Evolutionary conservation across 257 asterid species (phyloP).

Genomic region (Nicotiana attenuata): DNA sequence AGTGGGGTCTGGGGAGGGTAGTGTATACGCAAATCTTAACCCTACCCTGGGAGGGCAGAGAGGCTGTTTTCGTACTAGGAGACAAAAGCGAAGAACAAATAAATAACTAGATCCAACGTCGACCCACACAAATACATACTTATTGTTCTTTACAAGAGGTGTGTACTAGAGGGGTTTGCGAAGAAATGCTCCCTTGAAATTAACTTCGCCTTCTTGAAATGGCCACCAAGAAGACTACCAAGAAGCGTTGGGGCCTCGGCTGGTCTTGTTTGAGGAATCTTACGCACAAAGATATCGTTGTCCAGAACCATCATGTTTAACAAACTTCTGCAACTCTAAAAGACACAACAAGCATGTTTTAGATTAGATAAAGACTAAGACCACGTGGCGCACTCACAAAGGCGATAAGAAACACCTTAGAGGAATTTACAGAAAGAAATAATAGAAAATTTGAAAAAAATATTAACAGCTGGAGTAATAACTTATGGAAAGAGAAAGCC

Average conservation of each 20-base stretch:
- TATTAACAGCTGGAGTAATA: background rate
- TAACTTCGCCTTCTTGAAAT: constrained; percentile 36
- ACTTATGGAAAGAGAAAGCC: background rate
- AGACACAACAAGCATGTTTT: constrained; percentile 17
- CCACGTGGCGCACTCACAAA: background rate
- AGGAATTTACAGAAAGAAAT: background rate
- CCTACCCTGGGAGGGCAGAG: too few species aligned
- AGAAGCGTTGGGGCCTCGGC: constrained; percentile 62
- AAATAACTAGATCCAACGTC: background rate
- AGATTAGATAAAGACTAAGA: background rate
- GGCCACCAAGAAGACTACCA: constrained; percentile 40
- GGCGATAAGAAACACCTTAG: background rate
- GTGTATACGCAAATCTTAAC: too few species aligned
- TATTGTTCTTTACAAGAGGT: constrained; percentile 36
- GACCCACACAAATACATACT: background rate
- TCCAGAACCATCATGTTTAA: constrained; percentile 62
- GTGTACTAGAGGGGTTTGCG: constrained; percentile 66
- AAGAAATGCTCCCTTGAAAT: constrained; percentile 57
- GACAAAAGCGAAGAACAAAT: background rate
- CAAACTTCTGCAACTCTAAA: constrained; percentile 83
- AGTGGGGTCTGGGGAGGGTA: too few species aligned
- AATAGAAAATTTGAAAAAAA: background rate
- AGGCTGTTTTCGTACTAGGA: too few species aligned
- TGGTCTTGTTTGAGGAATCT: constrained; percentile 49
- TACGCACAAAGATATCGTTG: constrained; percentile 51